Evolutionary conservation across 352 stramenopile genomes (phyloP).

Genomic region (Phytophthora quininea): DNA sequence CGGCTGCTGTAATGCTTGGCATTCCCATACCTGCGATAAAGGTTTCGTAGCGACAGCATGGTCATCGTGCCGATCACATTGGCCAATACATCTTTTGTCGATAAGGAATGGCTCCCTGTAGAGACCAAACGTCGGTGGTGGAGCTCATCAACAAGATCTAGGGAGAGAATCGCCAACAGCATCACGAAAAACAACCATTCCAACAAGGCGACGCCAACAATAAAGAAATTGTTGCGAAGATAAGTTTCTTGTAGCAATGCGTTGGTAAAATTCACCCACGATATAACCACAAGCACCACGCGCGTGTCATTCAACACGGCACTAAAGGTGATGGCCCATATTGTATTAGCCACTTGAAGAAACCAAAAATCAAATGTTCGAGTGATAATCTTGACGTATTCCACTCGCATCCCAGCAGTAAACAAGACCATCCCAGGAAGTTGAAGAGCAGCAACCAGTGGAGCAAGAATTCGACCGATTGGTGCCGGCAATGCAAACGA

Average conservation of each 20-base stretch:
- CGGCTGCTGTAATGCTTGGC: not conserved
- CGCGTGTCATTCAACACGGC: slow-evolving; percentile 7
- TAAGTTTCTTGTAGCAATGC: slow-evolving; percentile 15
- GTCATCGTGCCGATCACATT: slow-evolving; percentile 22
- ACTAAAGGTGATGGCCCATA: slow-evolving; percentile 16
- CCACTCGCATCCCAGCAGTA: slow-evolving; percentile 9
- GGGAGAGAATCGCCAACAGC: slow-evolving; percentile 3
- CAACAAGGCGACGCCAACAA: not conserved
- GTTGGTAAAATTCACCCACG: slow-evolving; percentile 17
- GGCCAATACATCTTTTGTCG: slow-evolving; percentile 24
- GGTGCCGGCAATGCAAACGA: slow-evolving; percentile 6
- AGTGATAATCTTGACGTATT: slow-evolving; percentile 22
- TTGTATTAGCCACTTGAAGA: slow-evolving; percentile 10
- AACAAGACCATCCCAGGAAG: slow-evolving; percentile 15
- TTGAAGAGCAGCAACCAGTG: slow-evolving; percentile 13
- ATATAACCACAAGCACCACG: slow-evolving; percentile 8
- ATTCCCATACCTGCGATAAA: slow-evolving; percentile 15
- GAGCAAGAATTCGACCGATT: slow-evolving; percentile 12
- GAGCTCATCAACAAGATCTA: slow-evolving; percentile 5
- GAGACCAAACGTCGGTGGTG: slow-evolving; percentile 16
- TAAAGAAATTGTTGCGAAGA: slow-evolving; percentile 10
- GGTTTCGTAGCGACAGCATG: slow-evolving; percentile 14
- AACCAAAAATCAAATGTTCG: slow-evolving; percentile 31
- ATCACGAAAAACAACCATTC: slow-evolving; percentile 10
- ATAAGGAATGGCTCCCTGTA: slow-evolving; percentile 5